Base-by-base conservation (phyloP, 352 stramenopile species). In the Phytophthora kernoviae region DNA sequence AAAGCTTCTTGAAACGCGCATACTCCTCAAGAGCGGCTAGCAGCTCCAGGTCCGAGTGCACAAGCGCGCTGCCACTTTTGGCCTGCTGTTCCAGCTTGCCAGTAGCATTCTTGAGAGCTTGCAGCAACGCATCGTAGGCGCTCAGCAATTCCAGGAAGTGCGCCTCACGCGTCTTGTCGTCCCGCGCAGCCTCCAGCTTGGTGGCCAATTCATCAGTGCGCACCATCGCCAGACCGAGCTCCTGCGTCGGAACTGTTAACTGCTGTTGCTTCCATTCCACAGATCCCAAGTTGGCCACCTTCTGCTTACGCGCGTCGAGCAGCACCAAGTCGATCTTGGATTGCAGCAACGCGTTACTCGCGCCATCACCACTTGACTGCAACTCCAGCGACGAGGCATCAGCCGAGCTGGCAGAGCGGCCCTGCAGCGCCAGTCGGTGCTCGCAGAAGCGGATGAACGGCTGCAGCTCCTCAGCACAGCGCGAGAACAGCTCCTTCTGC, bases 381-480 rank as follows among this genome's bases (percentile, higher is more conserved):
- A 73, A 73, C 62, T 93, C 81, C 17, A 84, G 45, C 18, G 75
- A 65, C 20, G 64, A 74, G 21, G 64, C 68, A 21, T 75, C 68
- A 1, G 58, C 56, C 6, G 68, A 58, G 7, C 53, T 75, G 10
- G 70, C 79, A 24, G 75, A 50, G 54, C 81, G 80, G 45, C 78
- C 80, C 46, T 85, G 80, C 17, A 91, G 66, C 8, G 70, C 69
- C 37, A 94, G 58, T 45, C 84, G 83, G 65, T 94, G 84, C 71
- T 94, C 81, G 33, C 79, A 94, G 65, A 93, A 94, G 36, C 85
- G 83, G 46, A 94, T 90, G 51, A 94, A 93, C 20, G 85, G 85
- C 62, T 90, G 81, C 42, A 94, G 65, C 63, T 94, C 83, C 22
- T 90, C 79, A 7, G 87, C 75, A 6, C 75, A 82, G 47, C 62